A percentile compares a stretch with the other conserved stretches of the same genome.
Conservation (phyloP, 257 asterid genomes). For the Linaria vulgaris region DNA sequence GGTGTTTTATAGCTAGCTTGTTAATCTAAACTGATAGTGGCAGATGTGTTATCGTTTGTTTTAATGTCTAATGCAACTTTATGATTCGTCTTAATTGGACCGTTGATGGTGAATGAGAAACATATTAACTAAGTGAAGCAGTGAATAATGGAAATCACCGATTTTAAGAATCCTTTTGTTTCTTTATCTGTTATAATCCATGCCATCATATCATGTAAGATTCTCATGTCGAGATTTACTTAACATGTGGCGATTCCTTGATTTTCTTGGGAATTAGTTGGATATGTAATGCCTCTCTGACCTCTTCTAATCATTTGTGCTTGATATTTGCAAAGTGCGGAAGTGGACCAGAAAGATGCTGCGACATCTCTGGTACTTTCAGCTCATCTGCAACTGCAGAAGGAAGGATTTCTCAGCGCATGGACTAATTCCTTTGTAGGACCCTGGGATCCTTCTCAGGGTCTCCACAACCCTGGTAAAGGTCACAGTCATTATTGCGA, state of each 20-base stretch:
- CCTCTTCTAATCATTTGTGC: constrained; percentile 27
- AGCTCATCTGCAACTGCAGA: constrained; percentile 85
- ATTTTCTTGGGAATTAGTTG: constrained; percentile 10
- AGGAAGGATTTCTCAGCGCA: constrained; percentile 87
- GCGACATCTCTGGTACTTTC: constrained; percentile 73
- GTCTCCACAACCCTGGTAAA: constrained; percentile 94
- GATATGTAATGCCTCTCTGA: constrained; percentile 10
- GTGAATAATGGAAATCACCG: background rate
- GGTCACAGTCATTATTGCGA: constrained; percentile 26
- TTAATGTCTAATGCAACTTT: background rate
- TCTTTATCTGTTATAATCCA: background rate
- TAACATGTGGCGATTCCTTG: constrained; percentile 9
- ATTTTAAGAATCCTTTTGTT: constrained; percentile 9
- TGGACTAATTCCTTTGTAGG: constrained; percentile 99
- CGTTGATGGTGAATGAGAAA: constrained; percentile 10
- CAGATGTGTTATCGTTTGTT: constrained; percentile 6
- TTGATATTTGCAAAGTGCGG: constrained; percentile 49
- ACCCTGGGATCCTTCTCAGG: constrained; percentile 99
- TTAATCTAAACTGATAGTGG: background rate
- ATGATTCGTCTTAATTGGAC: background rate
- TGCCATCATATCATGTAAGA: background rate
- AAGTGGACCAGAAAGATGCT: constrained; percentile 72
- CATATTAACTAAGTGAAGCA: constrained; percentile 6
- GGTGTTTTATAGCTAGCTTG: constrained; percentile 11
- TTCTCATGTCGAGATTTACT: constrained; percentile 6